These are phyloP conservation scores for Piloderma croceum DNA, from an alignment of 768 basidiomycete genomes.

Conservation along the genomic window DNA sequence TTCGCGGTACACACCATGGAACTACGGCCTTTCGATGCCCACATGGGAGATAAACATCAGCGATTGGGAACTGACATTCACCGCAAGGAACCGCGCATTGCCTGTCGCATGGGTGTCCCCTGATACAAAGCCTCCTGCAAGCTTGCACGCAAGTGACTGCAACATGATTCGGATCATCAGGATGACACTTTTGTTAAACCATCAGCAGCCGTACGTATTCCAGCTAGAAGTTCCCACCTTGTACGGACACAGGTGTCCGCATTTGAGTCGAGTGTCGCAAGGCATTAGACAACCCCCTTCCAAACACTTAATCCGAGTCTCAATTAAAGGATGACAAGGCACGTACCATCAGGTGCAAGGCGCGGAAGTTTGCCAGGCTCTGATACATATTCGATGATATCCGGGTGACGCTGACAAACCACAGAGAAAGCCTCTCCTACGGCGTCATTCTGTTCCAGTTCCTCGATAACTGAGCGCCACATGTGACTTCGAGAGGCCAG, in stretches of 20 bases:
- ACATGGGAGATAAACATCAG: slow-evolving; percentile 48
- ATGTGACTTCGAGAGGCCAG: slow-evolving; percentile 45
- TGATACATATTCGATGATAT: slow-evolving; percentile 34
- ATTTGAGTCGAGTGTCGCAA: slow-evolving; percentile 47
- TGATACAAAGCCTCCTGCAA: slow-evolving; percentile 48
- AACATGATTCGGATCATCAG: slow-evolving; percentile 51
- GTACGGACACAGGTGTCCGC: slow-evolving; percentile 62
- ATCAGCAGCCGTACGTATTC: not conserved
- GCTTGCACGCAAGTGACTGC: slow-evolving; percentile 40
- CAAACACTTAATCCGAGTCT: not conserved
- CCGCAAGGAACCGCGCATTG: slow-evolving; percentile 50
- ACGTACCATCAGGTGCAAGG: slow-evolving; percentile 53
- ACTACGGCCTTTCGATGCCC: slow-evolving; percentile 43
- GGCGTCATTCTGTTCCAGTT: slow-evolving; percentile 42
- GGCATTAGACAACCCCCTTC: slow-evolving; percentile 58
- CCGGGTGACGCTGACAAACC: slow-evolving; percentile 50
- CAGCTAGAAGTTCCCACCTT: slow-evolving; percentile 34
- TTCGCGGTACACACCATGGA: slow-evolving; percentile 39
- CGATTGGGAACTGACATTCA: slow-evolving; percentile 42
- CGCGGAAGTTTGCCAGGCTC: slow-evolving; percentile 46
- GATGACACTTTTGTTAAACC: slow-evolving; percentile 45
- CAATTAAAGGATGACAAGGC: not conserved
- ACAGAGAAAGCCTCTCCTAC: slow-evolving; percentile 53
- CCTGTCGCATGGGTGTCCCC: slow-evolving; percentile 53
- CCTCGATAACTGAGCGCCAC: slow-evolving; percentile 55